Conservation (phyloP, 2,329 filamentous ascomycete genomes). For the Hypoxylon sp. region DNA sequence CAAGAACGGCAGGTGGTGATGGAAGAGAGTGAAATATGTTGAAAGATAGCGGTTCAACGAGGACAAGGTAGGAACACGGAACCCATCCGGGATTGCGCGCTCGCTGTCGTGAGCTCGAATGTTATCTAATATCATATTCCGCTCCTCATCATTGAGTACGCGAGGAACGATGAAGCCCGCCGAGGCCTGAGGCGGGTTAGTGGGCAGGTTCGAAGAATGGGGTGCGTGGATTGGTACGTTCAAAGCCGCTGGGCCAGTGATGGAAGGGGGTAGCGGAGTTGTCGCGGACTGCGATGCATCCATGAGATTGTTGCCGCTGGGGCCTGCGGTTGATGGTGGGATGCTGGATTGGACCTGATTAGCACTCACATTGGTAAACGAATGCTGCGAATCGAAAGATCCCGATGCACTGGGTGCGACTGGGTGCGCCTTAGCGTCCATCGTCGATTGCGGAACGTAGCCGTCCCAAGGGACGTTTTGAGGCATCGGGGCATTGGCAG, state of each 20-base stretch:
- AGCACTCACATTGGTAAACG: constrained; percentile 67
- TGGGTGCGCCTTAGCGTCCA: constrained; percentile 79
- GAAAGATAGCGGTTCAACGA: constrained; percentile 91
- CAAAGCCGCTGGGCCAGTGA: constrained; percentile 62
- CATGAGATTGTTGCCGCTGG: constrained; percentile 66
- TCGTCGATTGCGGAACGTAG: constrained; percentile 75
- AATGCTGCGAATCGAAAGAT: constrained; percentile 73
- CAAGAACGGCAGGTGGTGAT: constrained; percentile 94
- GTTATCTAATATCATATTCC: constrained; percentile 84
- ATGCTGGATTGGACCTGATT: constrained; percentile 67
- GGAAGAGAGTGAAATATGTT: constrained; percentile 96
- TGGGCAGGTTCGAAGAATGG: constrained; percentile 64
- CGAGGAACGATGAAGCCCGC: constrained; percentile 78
- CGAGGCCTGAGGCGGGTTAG: constrained; percentile 75
- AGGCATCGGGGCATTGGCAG: constrained; percentile 81
- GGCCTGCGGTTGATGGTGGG: constrained; percentile 69
- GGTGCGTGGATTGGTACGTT: constrained; percentile 12
- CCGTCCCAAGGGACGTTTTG: constrained; percentile 88
- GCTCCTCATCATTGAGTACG: constrained; percentile 83
- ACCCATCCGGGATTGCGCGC: constrained; percentile 84
- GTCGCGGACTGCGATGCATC: constrained; percentile 76
- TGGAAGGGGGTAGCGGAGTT: constrained; percentile 74
- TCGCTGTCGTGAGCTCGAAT: constrained; percentile 84
- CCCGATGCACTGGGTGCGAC: constrained; percentile 71
- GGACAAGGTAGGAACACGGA: constrained; percentile 82